phyloP scores from a whole-genome alignment of 768 basidiomycete species.

The Lentinula sp. region DNA sequence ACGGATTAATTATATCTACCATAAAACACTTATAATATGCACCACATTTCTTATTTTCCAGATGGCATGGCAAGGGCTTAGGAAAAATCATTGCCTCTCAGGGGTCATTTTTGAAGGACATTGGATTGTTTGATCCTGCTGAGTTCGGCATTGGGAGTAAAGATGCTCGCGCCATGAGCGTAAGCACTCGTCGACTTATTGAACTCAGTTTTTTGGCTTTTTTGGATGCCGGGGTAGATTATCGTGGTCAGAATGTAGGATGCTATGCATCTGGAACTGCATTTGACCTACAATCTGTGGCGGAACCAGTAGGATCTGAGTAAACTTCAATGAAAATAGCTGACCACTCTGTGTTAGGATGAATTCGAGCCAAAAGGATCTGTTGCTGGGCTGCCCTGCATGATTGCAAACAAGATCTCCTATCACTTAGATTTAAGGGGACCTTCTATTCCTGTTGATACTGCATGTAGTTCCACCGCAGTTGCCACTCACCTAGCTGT shows the following conservation, averaged over 20 bases:
- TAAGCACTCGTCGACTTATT: slow-evolving; percentile 21
- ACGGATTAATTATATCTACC: background rate
- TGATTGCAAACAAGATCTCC: slow-evolving; percentile 35
- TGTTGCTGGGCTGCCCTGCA: slow-evolving; percentile 25
- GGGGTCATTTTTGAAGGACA: slow-evolving; percentile 26
- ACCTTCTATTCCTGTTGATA: slow-evolving; percentile 44
- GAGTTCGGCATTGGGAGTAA: slow-evolving; percentile 25
- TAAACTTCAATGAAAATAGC: too few relatives aligned
- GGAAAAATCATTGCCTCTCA: background rate
- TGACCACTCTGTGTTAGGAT: slow-evolving; percentile 19
- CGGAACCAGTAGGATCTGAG: slow-evolving; percentile 19
- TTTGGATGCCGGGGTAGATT: slow-evolving; percentile 36
- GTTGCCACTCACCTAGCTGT: slow-evolving; percentile 43
- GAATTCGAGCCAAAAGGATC: slow-evolving; percentile 25
- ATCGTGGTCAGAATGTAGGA: slow-evolving; percentile 28
- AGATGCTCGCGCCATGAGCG: slow-evolving; percentile 22
- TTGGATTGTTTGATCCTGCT: slow-evolving; percentile 19
- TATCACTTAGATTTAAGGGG: slow-evolving; percentile 29
- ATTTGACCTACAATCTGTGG: slow-evolving; percentile 17
- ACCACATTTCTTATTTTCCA: background rate
- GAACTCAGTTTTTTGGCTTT: slow-evolving; percentile 27
- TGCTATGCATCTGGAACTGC: slow-evolving; percentile 28
- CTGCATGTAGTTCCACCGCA: slow-evolving; percentile 38
- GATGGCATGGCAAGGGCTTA: background rate
- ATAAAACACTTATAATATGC: background rate